Conservation (phyloP, 441 rosid genomes). For the Metrosideros polymorpha region DNA sequence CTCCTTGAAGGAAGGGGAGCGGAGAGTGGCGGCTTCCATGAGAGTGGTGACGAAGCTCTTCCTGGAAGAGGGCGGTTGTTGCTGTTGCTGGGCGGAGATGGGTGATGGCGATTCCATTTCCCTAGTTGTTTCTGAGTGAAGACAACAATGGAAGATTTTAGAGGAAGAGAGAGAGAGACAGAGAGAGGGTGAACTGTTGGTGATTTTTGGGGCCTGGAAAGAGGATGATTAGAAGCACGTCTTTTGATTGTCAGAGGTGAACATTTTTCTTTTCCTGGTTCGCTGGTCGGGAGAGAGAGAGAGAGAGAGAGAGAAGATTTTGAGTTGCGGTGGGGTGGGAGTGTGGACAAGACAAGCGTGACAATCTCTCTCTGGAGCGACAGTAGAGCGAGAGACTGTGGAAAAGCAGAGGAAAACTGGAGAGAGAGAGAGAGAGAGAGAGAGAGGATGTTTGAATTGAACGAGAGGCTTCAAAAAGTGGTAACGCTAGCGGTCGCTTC, state of each 20-base stretch:
- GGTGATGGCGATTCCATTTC: constrained; percentile 55
- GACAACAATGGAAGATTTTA: background rate
- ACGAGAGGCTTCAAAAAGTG: background rate
- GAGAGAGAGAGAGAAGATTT: background rate
- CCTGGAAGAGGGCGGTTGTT: constrained; percentile 30
- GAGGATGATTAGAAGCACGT: background rate
- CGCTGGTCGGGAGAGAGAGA: background rate
- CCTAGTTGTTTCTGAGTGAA: background rate
- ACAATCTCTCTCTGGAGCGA: background rate
- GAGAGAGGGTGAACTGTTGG: no score
- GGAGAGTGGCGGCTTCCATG: constrained; percentile 62
- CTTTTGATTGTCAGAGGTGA: background rate
- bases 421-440: background rate
- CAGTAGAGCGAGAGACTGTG: background rate
- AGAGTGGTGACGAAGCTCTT: constrained; percentile 60
- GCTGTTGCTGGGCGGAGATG: constrained; percentile 12
- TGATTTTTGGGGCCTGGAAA: background rate
- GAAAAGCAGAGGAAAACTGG: background rate
- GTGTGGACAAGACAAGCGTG: background rate
- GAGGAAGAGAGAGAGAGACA: background rate
- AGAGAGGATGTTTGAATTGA: background rate
- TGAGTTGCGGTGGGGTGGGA: background rate
- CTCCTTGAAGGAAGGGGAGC: constrained; percentile 65
- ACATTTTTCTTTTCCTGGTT: background rate
- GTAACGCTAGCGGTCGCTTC: background rate